A percentile compares a stretch with the other conserved stretches of the same genome.
phyloP scores from a whole-genome alignment of 768 basidiomycete genomes.

The Boletus eberwhitei region DNA sequence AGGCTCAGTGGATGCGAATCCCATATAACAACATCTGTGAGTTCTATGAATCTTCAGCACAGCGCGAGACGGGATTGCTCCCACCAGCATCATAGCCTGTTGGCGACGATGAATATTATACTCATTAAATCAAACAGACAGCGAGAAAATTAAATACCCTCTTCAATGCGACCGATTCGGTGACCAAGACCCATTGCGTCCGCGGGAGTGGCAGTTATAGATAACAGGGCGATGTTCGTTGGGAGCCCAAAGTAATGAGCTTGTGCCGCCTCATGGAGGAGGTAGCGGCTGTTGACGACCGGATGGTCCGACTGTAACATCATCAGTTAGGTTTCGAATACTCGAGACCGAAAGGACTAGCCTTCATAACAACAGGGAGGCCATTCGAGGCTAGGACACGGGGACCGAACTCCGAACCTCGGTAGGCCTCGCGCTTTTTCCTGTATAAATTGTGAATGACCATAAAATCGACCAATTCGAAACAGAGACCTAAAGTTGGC shows the following conservation, averaged over 20 bases:
- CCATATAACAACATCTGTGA: slow-evolving; percentile 66
- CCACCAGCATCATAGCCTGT: slow-evolving; percentile 47
- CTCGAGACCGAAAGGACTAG: slow-evolving; percentile 14
- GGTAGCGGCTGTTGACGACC: slow-evolving; percentile 59
- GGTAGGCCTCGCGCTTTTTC: slow-evolving; percentile 79
- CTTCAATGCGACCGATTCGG: slow-evolving; percentile 60
- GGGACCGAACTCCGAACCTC: slow-evolving; percentile 77
- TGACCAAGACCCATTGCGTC: slow-evolving; percentile 68
- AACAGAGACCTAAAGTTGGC: slow-evolving; percentile 37
- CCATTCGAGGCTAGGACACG: slow-evolving; percentile 68
- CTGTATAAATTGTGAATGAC: slow-evolving; percentile 29
- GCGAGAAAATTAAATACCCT: slow-evolving; percentile 31
- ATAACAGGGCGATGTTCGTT: slow-evolving; percentile 53
- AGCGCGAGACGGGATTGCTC: neutral
- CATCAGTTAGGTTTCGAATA: neutral
- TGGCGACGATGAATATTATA: neutral
- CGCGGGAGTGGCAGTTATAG: slow-evolving; percentile 68
- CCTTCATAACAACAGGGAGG: slow-evolving; percentile 75
- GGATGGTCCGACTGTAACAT: slow-evolving; percentile 52
- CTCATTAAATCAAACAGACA: neutral
- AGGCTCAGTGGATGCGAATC: slow-evolving; percentile 71
- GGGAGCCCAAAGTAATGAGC: slow-evolving; percentile 66
- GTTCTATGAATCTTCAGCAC: neutral
- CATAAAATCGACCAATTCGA: neutral
- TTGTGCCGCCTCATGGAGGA: slow-evolving; percentile 70